Evolutionary conservation across 257 asterid genomes (phyloP).

Genomic region (Fraxinus americana): DNA sequence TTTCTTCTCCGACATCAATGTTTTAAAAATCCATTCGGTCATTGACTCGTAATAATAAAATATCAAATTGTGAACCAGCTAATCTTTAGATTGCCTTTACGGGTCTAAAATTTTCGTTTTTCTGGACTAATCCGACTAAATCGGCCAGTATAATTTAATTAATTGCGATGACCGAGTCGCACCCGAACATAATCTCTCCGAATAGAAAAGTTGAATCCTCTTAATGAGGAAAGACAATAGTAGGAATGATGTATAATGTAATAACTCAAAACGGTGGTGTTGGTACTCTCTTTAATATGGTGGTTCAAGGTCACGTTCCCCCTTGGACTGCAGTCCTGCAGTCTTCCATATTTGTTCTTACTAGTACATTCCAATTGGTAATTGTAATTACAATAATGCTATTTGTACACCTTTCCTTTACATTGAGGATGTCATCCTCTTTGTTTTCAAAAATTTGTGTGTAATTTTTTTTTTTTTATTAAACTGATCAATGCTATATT

Average conservation of each 20-base stretch:
- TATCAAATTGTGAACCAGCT: no score
- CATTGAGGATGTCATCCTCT: no score
- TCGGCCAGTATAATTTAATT: not conserved
- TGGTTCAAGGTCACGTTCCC: conserved; percentile 25
- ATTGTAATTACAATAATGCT: not conserved
- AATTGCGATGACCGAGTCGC: not conserved
- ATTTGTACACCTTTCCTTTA: no score
- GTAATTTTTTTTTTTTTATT: no score
- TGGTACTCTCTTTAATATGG: conserved; percentile 33
- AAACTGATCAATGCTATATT: no score
- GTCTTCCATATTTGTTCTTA: not conserved
- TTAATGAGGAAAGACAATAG: conserved; percentile 20
- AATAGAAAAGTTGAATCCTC: conserved; percentile 16
- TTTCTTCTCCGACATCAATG: not conserved
- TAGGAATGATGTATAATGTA: not conserved
- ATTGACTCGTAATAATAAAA: no score
- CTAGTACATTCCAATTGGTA: not conserved
- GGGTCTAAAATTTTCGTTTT: no score
- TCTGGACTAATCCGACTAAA: not conserved
- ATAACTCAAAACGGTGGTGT: conserved; percentile 33
- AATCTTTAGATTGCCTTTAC: no score
- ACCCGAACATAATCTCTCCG: not conserved
- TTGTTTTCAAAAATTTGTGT: no score
- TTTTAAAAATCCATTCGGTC: not conserved
- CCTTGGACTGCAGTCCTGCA: not conserved